phyloP scores from a whole-genome alignment of 2,329 filamentous ascomycete species.

The Ceratocystis ficicola region DNA sequence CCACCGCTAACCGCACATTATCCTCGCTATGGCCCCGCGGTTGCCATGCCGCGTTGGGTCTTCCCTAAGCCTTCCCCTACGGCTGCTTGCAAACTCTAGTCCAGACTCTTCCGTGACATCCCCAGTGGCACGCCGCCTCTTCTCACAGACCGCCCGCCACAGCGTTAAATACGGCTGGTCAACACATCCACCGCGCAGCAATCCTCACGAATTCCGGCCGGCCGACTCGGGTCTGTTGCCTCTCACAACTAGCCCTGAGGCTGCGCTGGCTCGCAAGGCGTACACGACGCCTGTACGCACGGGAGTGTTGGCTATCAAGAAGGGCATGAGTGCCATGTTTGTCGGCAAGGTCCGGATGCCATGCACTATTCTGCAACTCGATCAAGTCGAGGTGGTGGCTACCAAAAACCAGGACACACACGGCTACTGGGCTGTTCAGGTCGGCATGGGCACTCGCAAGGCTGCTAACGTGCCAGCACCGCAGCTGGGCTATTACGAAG shows the following conservation, averaged over 20 bases:
- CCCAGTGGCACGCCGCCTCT: constrained; percentile 17
- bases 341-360: constrained; percentile 64
- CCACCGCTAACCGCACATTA: not conserved
- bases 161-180: constrained; percentile 50
- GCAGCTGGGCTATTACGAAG: constrained; percentile 76
- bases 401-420: constrained; percentile 70
- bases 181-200: constrained; percentile 40
- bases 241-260: constrained; percentile 46
- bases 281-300: constrained; percentile 55
- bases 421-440: constrained; percentile 89
- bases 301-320: constrained; percentile 77
- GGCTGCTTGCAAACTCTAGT: not conserved
- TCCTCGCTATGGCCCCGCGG: constrained; percentile 16
- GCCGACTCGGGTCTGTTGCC: constrained; percentile 42
- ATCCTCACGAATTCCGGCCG: constrained; percentile 51
- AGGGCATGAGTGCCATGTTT: constrained; percentile 90
- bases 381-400: constrained; percentile 78
- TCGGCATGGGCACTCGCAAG: constrained; percentile 66
- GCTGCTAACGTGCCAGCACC: constrained; percentile 68
- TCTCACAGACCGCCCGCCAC: constrained; percentile 37
- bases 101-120: not conserved
- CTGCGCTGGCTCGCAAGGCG: constrained; percentile 47
- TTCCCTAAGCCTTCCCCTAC: constrained; percentile 9
- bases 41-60: constrained; percentile 18
- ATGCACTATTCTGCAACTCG: constrained; percentile 88